A percentile compares a stretch with the other conserved stretches of the same genome.
Evolutionary conservation across 148 eudicot genomes (phyloP).

Genomic region (Drosera capensis): DNA sequence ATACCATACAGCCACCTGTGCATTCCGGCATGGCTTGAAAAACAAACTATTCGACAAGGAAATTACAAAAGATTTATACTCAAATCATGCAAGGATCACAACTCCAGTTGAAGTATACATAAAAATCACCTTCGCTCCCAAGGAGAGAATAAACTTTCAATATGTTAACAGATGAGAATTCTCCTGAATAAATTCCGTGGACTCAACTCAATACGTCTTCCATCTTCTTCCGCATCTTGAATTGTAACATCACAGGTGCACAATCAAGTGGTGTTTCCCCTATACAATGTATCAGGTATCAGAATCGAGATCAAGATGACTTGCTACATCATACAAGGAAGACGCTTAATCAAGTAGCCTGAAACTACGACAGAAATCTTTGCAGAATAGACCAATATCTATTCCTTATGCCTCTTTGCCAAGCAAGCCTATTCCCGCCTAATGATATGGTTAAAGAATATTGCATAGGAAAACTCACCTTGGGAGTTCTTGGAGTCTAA

Average conservation of each 20-base stretch:
- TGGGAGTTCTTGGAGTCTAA: constrained; percentile 53
- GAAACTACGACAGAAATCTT: not conserved
- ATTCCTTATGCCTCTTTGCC: not conserved
- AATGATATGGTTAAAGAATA: not conserved
- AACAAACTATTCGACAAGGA: too few relatives aligned
- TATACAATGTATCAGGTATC: constrained; percentile 11
- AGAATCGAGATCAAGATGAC: not conserved
- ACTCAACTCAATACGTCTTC: constrained; percentile 25
- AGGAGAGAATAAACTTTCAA: too few relatives aligned
- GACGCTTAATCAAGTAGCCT: not conserved
- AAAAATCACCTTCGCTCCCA: too few relatives aligned
- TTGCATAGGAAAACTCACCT: constrained; percentile 16
- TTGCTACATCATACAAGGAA: not conserved
- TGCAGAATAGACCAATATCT: not conserved
- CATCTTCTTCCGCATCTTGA: constrained; percentile 55
- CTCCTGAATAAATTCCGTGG: too few relatives aligned
- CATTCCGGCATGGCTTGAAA: too few relatives aligned
- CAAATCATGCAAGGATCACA: too few relatives aligned
- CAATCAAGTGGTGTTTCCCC: constrained; percentile 80
- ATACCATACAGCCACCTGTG: too few relatives aligned
- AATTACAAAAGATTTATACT: too few relatives aligned
- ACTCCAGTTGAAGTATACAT: too few relatives aligned
- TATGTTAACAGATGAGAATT: too few relatives aligned
- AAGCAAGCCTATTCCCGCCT: not conserved
- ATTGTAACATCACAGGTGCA: constrained; percentile 71